Base-by-base conservation (phyloP, 2,329 filamentous ascomycete genomes). In the Neofusicoccum kwambonambiense region DNA sequence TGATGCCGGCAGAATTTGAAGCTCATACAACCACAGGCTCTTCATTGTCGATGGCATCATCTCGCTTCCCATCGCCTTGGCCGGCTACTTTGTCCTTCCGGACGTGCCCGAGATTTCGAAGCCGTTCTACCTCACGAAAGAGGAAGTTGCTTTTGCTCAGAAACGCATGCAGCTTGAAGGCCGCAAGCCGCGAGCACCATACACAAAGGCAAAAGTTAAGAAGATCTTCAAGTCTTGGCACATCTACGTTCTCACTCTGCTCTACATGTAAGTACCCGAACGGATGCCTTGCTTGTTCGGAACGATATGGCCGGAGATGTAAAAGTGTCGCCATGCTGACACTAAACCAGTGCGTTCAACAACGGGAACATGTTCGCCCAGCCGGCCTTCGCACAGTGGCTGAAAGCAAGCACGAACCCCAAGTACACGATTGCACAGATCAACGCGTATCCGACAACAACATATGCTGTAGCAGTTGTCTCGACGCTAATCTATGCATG, bases 221-320 rank as follows among this genome's bases (percentile, higher is more conserved):
- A 85, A 83, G 69, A 89, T 90, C 17, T 84, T 89, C 64, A 79
- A 80, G 0, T 85, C 83, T 5, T 90, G 88, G 88, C 87, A 88
- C 67, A 85, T 90, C 1, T 90, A 87, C 64, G 68, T 83, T 0
- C 76, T 90, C 3, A 82, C 81, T 0, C 63, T 85, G 0, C 74
- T 89, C 1, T 90, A 90, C 71, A 80, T 89, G 70, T 82, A 66
- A 52, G 77, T 68, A 7, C 39, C 27, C 4, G 1, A 31, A 5
- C 27, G 4, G 27, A 5, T 31, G 27, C 27, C 27, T 31, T 31
- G 27, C 27, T 31, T 7, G 27, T 31, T 7, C 27, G 27, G 4
- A 31, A 31, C 4, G 27, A 31, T 31, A 31, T 7, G 27, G 27
- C 27, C 27, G 27, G 5, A 31, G 27, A 5, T 7, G 27, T 7